Conservation (phyloP, 768 basidiomycete genomes). For the Kwoniella mangroviensis region DNA sequence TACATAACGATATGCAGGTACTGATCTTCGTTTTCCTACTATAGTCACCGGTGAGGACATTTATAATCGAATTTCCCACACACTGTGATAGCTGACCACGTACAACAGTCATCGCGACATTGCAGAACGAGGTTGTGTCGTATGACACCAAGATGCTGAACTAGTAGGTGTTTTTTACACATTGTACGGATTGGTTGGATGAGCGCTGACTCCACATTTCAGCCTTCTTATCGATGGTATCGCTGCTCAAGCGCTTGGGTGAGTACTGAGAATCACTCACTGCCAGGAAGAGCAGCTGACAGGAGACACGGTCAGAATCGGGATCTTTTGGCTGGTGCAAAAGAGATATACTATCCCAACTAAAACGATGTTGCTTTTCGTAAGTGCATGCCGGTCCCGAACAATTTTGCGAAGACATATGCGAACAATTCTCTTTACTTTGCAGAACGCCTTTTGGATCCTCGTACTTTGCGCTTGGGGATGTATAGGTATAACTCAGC, state of each 20-base stretch:
- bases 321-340: slow-evolving; percentile 52
- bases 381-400: slow-evolving; percentile 20
- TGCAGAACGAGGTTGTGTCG: slow-evolving; percentile 52
- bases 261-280: background rate
- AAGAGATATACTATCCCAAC: slow-evolving; percentile 44
- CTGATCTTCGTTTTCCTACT: no score
- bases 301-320: slow-evolving; percentile 32
- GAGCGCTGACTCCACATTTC: slow-evolving; percentile 7
- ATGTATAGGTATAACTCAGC: slow-evolving; percentile 73
- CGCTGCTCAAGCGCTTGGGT: slow-evolving; percentile 49
- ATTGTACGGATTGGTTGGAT: background rate
- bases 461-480: slow-evolving; percentile 64
- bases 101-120: slow-evolving; percentile 43
- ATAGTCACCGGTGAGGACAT: slow-evolving; percentile 36
- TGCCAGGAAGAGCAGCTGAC: no score
- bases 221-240: slow-evolving; percentile 54
- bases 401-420: background rate
- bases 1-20: no score
- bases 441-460: slow-evolving; percentile 58
- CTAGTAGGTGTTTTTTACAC: slow-evolving; percentile 32
- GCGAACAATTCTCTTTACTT: no score
- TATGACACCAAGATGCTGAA: slow-evolving; percentile 53
- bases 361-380: slow-evolving; percentile 48
- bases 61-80: background rate
- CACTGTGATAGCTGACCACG: background rate